Percentiles rank a stretch among this genome's conserved stretches.
Conservation (phyloP, 257 asterid genomes). For the Capsicum pubescens region DNA sequence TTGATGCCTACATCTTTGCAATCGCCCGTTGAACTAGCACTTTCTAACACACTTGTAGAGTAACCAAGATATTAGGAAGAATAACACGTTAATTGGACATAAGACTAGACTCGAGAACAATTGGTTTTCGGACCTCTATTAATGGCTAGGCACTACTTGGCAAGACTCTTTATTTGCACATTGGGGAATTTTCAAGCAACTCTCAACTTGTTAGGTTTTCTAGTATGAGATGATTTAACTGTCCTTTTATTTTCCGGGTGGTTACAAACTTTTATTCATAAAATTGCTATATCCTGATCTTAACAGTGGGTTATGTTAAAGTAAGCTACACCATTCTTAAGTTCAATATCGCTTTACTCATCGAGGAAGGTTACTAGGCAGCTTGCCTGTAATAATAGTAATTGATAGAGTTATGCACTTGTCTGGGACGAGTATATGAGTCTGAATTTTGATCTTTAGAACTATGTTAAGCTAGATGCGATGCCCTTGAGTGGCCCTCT, state of each 20-base stretch:
- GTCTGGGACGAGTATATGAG: neutral
- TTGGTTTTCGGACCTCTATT: neutral
- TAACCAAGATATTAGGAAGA: neutral
- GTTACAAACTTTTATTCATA: neutral
- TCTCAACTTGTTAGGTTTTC: neutral
- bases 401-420: neutral
- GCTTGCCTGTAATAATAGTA: neutral
- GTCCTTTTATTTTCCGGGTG: neutral
- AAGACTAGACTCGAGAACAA: neutral
- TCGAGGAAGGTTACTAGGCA: neutral
- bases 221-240: neutral
- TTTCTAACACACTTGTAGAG: neutral
- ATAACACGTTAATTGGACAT: neutral
- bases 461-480: neutral
- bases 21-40: neutral
- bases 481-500: neutral
- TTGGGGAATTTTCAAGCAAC: neutral
- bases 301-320: neutral
- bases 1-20: neutral
- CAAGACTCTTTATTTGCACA: neutral
- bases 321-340: neutral
- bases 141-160: neutral
- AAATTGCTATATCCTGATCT: neutral
- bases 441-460: neutral
- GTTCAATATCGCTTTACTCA: neutral